Base-by-base conservation (phyloP, 2,329 filamentous ascomycete species). In the Acarospora socialis region DNA sequence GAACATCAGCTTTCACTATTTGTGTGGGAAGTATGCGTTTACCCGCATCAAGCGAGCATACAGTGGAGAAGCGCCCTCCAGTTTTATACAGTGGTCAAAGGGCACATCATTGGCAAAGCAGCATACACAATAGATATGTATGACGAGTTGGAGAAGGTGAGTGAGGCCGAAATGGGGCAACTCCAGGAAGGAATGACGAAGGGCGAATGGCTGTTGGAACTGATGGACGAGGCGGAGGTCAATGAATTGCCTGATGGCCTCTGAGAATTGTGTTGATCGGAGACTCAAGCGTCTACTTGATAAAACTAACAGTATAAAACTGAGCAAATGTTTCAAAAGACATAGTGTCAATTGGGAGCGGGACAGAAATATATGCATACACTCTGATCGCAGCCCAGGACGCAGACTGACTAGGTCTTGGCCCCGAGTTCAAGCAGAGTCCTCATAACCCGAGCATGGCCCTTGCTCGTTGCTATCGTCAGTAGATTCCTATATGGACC, bases 211-310 rank as follows among this genome's bases (percentile, higher is more conserved):
- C 15, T 28, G n/a, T 28, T 28, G 26, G 26, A 28, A 16, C n/a
- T 28, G 9, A 13, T 28, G 10, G 26, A 28, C 26, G 26, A 28
- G 15, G 26, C 26, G n/a, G 14, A 28, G 15, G 15, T 28, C 26
- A 28, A 28, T 17, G 26, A 28, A 16, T 5, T 28, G 26, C 26
- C 15, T 12, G n/a, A n/a, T n/a, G n/a, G n/a, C n/a, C n/a, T n/a
- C n/a, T n/a, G n/a, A n/a, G n/a, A n/a, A n/a, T n/a, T n/a, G n/a
- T n/a, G n/a, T n/a, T n/a, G n/a, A n/a, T n/a, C n/a, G n/a, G n/a
- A n/a, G n/a, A n/a, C n/a, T 28, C 9, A 8, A 13, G 8, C 7
- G 28, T 7, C 16, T 8, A 20, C 49, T 47, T n/a, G 9, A n/a
- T n/a, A n/a, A n/a, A n/a, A n/a, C n/a, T n/a, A n/a, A n/a, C n/a